Evolutionary conservation across 2,329 filamentous ascomycete genomes (phyloP), one percentile per base, ranked within the genome.

Genomic region (Lachnellula occidentalis): DNA sequence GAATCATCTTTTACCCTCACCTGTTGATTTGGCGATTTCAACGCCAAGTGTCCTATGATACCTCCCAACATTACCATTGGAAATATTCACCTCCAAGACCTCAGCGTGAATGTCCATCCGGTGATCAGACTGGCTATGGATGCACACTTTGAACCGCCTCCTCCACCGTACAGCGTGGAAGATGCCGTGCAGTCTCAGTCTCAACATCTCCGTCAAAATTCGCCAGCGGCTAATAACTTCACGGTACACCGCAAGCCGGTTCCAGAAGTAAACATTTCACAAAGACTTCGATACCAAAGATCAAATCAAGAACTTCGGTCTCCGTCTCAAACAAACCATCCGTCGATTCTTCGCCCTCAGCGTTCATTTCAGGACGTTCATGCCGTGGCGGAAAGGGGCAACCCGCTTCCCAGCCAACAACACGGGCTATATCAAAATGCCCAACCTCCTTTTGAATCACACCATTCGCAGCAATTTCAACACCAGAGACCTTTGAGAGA

Each of bases 1-100:
- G 36, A 39, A 17, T 39, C 36, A 15, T 39, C 15, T 39, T 31
- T 31, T 31, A 31, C 11, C 27, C 14, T 17, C 36, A 39, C 7
- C 36, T 39, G 36, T 15, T 39, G n/a, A 17, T 8, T 39, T 39
- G 27, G 27, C 27, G 8, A 39, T 17, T 39, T 5, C 14, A 39
- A 39, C 2, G 67, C 64, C 0, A 63, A 64, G 5, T 80, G 81
- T 58, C 56, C 70, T 3, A 69, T 79, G 47, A 76, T 82, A 0
- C 78, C 79, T 1, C 58, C 80, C 1, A 79, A 78, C 4, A 57
- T 82, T 1, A 68, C 70, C 2, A 69, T 83, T 15, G 5, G 9
- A 39, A 17, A n/a, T 9, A 15, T 39, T 39, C 36, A 39, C 27
- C 27, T 9, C 9, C 8, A 39, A 7, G 15, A 39, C 36, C 36